Percentiles rank a stretch among this genome's conserved stretches.
Conservation (phyloP, 495 filamentous ascomycete species). For the Aspergillus indologenus region DNA sequence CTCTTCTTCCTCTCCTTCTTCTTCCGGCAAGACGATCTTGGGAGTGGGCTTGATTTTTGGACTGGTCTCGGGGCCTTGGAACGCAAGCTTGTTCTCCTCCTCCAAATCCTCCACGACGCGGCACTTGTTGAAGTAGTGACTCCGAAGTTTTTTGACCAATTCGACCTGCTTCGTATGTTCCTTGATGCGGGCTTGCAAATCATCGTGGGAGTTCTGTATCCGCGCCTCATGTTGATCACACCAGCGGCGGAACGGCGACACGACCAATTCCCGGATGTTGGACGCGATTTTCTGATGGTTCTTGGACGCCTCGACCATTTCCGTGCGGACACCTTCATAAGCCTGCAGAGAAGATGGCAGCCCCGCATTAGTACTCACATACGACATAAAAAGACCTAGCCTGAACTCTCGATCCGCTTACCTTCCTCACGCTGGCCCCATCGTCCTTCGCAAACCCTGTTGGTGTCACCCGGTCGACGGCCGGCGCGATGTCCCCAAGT, state of each 20-base stretch:
- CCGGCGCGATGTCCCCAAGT: slow-evolving; percentile 77
- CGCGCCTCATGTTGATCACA: slow-evolving; percentile 89
- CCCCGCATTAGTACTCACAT: background rate
- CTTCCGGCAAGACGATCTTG: slow-evolving; percentile 59
- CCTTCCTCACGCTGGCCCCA: slow-evolving; percentile 93
- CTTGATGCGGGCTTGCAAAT: slow-evolving; percentile 84
- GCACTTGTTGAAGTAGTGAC: slow-evolving; percentile 98
- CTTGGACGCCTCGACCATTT: slow-evolving; percentile 89
- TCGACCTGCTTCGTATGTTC: slow-evolving; percentile 90
- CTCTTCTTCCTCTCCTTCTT: slow-evolving; percentile 64
- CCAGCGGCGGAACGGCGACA: slow-evolving; percentile 91
- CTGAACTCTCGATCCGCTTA: slow-evolving; percentile 34
- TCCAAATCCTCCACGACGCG: slow-evolving; percentile 93
- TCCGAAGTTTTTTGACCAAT: slow-evolving; percentile 83
- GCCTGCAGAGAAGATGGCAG: slow-evolving; percentile 53
- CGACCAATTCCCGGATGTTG: slow-evolving; percentile 93
- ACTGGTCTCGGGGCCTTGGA: slow-evolving; percentile 74
- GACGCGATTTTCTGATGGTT: slow-evolving; percentile 93
- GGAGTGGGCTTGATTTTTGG: slow-evolving; percentile 51
- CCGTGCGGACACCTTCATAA: slow-evolving; percentile 89
- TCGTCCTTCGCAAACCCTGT: slow-evolving; percentile 86
- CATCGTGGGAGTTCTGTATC: slow-evolving; percentile 89
- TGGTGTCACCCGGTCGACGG: slow-evolving; percentile 74
- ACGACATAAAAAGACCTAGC: background rate
- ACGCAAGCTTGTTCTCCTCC: slow-evolving; percentile 97